phyloP scores from a whole-genome alignment of 2,329 filamentous ascomycete species.

The Cladophialophora psammophila region DNA sequence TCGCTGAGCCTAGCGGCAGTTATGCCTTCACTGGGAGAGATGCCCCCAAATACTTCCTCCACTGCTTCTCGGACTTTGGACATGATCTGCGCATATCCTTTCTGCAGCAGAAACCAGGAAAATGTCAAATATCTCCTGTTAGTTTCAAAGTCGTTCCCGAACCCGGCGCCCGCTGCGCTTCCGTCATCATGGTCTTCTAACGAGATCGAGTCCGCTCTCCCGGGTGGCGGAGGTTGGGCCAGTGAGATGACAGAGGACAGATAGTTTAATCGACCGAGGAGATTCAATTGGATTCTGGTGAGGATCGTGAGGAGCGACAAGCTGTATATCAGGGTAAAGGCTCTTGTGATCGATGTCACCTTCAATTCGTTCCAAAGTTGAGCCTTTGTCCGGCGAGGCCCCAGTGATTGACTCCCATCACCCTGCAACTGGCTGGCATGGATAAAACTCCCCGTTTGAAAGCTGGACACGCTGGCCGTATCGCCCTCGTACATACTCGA shows the following conservation, averaged over 20 bases:
- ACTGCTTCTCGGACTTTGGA: conserved; percentile 84
- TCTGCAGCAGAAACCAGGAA: conserved; percentile 96
- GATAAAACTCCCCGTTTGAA: conserved; percentile 81
- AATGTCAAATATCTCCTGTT: conserved; percentile 95
- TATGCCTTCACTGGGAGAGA: conserved; percentile 89
- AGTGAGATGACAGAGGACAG: conserved; percentile 93
- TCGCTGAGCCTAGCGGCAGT: conserved; percentile 80
- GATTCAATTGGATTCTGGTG: conserved; percentile 94
- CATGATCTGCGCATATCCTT: conserved; percentile 84
- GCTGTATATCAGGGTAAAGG: conserved; percentile 91
- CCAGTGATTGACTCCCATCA: conserved; percentile 48
- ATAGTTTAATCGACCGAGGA: conserved; percentile 93
- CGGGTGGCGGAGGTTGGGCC: conserved; percentile 74
- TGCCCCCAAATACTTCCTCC: conserved; percentile 82
- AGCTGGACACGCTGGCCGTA: conserved; percentile 74
- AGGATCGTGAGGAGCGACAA: conserved; percentile 87
- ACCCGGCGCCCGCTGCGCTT: conserved; percentile 76
- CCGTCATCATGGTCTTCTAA: conserved; percentile 95
- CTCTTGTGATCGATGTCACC: conserved; percentile 86
- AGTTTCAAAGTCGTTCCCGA: conserved; percentile 93
- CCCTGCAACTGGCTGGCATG: conserved; percentile 78
- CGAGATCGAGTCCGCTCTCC: conserved; percentile 64
- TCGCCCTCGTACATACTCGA: conserved; percentile 84
- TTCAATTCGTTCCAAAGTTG: conserved; percentile 98
- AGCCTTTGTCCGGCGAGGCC: conserved; percentile 77